Evolutionary conservation across 2,329 filamentous ascomycete genomes (phyloP), one percentile per base, ranked within the genome.

Genomic region (Colletotrichum liaoningense): DNA sequence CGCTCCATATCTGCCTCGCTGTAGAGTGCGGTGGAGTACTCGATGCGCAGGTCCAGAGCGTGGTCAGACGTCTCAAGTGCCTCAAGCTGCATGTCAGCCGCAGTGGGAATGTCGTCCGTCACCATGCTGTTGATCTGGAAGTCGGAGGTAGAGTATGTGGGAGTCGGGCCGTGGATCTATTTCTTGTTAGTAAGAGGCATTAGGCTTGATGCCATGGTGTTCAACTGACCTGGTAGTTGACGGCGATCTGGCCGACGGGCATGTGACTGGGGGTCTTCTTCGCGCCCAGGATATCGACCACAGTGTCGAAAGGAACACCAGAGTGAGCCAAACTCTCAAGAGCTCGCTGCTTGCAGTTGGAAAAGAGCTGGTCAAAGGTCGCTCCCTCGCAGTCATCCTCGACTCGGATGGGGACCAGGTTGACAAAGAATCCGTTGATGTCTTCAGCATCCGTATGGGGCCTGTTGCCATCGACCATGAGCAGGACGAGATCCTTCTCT

Each of bases 401-500:
- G 68, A 75, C 77, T 60, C 77, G 75, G 22, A 78, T 74, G 7
- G 77, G 77, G 5, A 75, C 75, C 54, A 78, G 63, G 64, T 78
- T 78, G 68, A 78, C 77, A 67, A 78, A 78, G 75, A 78, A 78
- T 7, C 77, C 77, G 62, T 76, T 74, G 11, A 77, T 73, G 14
- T 76, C 72, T 57, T 78, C 76, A 14, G 75, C 75, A 42, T 77
- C 77, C 1, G 77, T 73, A 28, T 78, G 77, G 57, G 77, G 77
- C 19, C 77, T 66, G 74, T 77, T 78, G 3, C 77, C 77, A 22
- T 78, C 77, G 26, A 78, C 77, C 76, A 78, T 77, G n/a, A 77
- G 69, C 24, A 78, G 64, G 14, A 76, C 72, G 5, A 78, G 30
- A 19, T 77, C 77, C 74, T 78, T 76, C 62, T 78, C 76, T 38